phyloP scores from a whole-genome alignment of 306 rosid genomes.

The Quillaja saponaria region DNA sequence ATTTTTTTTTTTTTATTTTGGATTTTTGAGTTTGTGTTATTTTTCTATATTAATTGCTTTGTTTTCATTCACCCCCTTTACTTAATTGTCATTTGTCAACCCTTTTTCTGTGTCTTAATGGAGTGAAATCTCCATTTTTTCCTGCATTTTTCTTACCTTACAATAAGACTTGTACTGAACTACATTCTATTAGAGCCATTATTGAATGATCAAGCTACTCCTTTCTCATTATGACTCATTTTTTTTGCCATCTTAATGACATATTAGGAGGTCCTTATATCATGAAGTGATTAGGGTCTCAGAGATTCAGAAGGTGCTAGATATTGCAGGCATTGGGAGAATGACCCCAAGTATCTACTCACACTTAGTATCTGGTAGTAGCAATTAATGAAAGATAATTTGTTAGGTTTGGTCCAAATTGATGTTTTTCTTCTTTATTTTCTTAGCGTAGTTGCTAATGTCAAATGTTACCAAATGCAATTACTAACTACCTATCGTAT shows the following conservation, averaged over 20 bases:
- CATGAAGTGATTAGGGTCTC: conserved; percentile 91
- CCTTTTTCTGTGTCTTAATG: too few relatives aligned
- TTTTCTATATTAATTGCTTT: not conserved
- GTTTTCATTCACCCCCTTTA: conserved; percentile 12
- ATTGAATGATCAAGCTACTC: not conserved
- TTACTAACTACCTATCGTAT: too few relatives aligned
- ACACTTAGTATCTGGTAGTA: too few relatives aligned
- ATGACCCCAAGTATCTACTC: too few relatives aligned
- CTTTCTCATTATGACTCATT: not conserved
- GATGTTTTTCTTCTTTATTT: too few relatives aligned
- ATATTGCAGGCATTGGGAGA: conserved; percentile 81
- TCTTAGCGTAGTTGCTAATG: too few relatives aligned
- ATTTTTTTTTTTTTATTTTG: not conserved
- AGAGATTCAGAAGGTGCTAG: conserved; percentile 94
- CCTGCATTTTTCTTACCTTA: conserved; percentile 31
- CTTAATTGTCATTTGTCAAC: conserved; percentile 16
- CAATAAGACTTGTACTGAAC: conserved; percentile 8
- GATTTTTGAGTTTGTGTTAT: conserved; percentile 3
- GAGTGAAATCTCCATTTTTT: not conserved
- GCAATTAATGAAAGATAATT: too few relatives aligned
- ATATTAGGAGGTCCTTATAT: conserved; percentile 95
- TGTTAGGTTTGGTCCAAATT: too few relatives aligned
- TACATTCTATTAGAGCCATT: not conserved
- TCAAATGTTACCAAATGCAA: too few relatives aligned
- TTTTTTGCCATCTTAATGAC: conserved; percentile 21